These are phyloP conservation scores for Paraurostyla sp. DNA, from an alignment of 73 alveolate species.

Conservation along the genomic window DNA sequence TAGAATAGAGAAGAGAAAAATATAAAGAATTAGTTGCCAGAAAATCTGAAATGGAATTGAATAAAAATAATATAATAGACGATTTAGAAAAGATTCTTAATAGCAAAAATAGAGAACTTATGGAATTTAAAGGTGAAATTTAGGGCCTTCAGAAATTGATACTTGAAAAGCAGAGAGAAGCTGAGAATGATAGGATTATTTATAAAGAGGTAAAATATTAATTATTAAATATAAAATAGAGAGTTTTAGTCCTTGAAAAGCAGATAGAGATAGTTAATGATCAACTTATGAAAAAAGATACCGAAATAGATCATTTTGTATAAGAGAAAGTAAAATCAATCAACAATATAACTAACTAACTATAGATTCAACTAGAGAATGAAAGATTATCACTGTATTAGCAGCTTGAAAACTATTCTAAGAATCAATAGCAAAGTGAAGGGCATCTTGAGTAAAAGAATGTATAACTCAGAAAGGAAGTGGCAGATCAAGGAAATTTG, in stretches of 20 bases:
- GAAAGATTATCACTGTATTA: background rate
- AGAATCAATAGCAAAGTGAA: background rate
- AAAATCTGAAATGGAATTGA: constrained; percentile 19
- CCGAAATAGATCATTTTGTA: background rate
- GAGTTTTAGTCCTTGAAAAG: background rate
- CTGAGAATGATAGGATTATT: background rate
- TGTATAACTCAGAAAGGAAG: background rate
- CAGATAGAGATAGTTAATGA: constrained; percentile 9
- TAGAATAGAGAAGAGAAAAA: background rate
- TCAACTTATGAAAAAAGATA: constrained; percentile 15
- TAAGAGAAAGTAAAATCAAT: background rate
- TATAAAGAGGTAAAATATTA: constrained; percentile 11
- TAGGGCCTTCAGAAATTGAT: background rate
- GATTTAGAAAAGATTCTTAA: background rate
- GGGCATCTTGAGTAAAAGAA: background rate
- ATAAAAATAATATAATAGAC: constrained; percentile 4
- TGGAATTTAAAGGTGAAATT: background rate
- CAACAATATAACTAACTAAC: background rate
- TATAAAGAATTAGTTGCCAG: constrained; percentile 2
- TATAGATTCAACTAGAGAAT: background rate
- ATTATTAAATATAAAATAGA: background rate
- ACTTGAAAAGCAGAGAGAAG: constrained; percentile 10
- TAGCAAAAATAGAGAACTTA: background rate
- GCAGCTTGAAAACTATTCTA: background rate
- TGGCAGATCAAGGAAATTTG: background rate